Conservation (phyloP, 805 yeast species). For the Sungouiozyma ichnusensis region DNA sequence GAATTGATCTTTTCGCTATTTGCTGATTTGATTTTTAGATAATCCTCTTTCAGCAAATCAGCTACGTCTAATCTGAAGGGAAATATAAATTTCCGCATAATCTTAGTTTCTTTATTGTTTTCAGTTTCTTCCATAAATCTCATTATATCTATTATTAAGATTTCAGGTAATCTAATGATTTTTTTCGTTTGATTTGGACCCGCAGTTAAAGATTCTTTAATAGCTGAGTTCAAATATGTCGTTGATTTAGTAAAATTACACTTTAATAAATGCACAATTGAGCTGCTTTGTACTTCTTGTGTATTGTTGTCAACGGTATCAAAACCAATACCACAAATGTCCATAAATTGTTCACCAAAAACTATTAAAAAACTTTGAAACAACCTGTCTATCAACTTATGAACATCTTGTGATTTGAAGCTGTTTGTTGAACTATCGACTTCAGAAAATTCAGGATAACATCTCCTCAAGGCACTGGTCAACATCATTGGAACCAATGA, state of each 20-base stretch:
- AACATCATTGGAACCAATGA: slow-evolving; percentile 58
- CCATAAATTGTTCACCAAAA: slow-evolving; percentile 36
- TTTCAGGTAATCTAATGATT: slow-evolving; percentile 72
- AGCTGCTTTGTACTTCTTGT: not conserved
- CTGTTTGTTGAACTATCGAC: slow-evolving; percentile 47
- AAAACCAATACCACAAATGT: slow-evolving; percentile 37
- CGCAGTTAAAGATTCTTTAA: not conserved
- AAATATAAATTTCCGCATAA: slow-evolving; percentile 83
- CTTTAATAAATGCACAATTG: not conserved
- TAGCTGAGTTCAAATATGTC: not conserved
- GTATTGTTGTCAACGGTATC: not conserved
- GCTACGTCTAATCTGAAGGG: slow-evolving; percentile 85
- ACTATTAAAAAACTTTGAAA: slow-evolving; percentile 39
- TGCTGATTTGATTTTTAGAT: slow-evolving; percentile 18
- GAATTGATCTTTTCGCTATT: not conserved
- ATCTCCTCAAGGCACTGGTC: slow-evolving; percentile 49
- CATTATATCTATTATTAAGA: slow-evolving; percentile 80
- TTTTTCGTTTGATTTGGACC: slow-evolving; percentile 30
- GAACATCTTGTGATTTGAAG: slow-evolving; percentile 94
- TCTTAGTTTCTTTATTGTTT: slow-evolving; percentile 84
- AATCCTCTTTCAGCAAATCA: slow-evolving; percentile 69
- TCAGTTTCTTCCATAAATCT: slow-evolving; percentile 80
- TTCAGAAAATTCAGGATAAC: slow-evolving; percentile 84
- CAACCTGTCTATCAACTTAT: slow-evolving; percentile 80
- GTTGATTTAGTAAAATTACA: not conserved